Evolutionary conservation across 805 yeast species (phyloP).

Genomic region (Dipodascus albidus): DNA sequence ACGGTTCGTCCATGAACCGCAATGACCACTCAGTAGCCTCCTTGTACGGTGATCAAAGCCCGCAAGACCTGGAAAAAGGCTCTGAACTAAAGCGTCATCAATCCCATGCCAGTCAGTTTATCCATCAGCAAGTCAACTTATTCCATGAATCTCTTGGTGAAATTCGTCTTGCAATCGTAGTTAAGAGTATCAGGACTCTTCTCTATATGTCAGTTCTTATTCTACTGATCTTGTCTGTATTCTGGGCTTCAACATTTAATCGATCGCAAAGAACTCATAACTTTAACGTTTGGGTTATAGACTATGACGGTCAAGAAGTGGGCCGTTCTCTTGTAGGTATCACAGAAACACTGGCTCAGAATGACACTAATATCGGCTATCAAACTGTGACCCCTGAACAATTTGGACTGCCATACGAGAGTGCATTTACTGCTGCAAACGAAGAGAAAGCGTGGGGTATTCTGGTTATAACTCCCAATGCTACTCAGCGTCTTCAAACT

Average conservation of each 20-base stretch:
- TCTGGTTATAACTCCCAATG: slow-evolving; percentile 39
- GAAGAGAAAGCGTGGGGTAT: slow-evolving; percentile 55
- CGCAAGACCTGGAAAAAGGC: neutral
- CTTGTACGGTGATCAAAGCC: neutral
- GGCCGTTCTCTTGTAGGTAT: slow-evolving; percentile 13
- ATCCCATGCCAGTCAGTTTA: neutral
- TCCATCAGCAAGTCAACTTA: neutral
- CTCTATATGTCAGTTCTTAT: slow-evolving; percentile 2
- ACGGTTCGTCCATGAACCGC: neutral
- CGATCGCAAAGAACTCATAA: slow-evolving; percentile 24
- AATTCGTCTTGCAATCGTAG: neutral
- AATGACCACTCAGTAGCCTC: neutral
- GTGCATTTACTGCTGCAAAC: slow-evolving; percentile 33
- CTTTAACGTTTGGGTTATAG: slow-evolving; percentile 30
- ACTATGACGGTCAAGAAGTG: slow-evolving; percentile 25
- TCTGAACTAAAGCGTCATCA: neutral
- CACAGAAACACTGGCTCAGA: slow-evolving; percentile 23
- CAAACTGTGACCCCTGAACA: neutral
- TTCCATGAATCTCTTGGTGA: neutral
- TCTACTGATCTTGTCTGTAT: slow-evolving; percentile 31
- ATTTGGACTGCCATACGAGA: neutral
- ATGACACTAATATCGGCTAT: slow-evolving; percentile 12
- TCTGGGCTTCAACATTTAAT: slow-evolving; percentile 38
- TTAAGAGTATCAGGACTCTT: neutral
- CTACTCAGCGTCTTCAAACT: slow-evolving; percentile 29